These are phyloP conservation scores for Colletotrichum gloeosporioides DNA, from an alignment of 2,329 filamentous ascomycete genomes.

Conservation along the genomic window DNA sequence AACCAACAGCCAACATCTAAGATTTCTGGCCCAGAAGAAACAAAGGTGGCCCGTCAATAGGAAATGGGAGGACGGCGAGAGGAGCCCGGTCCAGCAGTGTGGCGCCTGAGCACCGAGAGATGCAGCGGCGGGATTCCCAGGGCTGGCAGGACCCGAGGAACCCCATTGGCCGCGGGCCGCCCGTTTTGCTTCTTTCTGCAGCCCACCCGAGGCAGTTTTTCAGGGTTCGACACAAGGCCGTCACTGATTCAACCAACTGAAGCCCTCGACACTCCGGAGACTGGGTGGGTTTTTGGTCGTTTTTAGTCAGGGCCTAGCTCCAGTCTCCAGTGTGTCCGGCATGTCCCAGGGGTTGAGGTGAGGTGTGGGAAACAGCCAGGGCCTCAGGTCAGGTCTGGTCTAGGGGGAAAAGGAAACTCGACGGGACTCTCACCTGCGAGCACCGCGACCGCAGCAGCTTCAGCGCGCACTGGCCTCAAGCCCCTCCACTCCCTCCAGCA, in stretches of 20 bases:
- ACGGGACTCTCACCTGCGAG: neutral
- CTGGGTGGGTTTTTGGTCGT: neutral
- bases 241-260: neutral
- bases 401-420: neutral
- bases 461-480: neutral
- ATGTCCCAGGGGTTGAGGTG: neutral
- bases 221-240: neutral
- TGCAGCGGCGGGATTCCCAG: neutral
- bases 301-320: neutral
- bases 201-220: neutral
- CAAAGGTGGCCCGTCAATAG: neutral
- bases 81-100: neutral
- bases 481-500: neutral
- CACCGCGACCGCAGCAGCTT: neutral
- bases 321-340: neutral
- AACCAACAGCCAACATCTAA: neutral
- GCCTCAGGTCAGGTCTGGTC: neutral
- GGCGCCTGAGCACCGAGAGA: constrained; percentile 7
- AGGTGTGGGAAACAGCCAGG: neutral
- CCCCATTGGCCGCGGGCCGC: neutral
- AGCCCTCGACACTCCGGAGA: neutral
- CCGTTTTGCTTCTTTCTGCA: neutral
- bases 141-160: constrained; percentile 2
- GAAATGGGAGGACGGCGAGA: constrained; percentile 14
- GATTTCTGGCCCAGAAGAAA: neutral